Evolutionary conservation across 2,329 filamentous ascomycete species (phyloP).

Genomic region (Xylariaceae sp.): DNA sequence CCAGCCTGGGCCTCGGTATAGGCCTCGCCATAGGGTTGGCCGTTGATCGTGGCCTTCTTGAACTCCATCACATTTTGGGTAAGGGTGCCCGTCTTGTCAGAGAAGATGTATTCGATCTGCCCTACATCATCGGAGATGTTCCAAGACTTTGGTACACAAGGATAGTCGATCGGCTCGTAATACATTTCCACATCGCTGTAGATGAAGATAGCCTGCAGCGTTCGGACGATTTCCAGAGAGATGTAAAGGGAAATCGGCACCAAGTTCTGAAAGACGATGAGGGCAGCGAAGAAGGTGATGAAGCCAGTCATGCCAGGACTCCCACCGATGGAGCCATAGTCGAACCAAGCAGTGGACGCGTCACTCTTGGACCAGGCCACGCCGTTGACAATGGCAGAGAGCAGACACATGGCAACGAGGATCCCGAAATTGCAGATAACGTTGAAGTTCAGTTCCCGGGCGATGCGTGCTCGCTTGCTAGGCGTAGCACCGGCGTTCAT

Average conservation of each 20-base stretch:
- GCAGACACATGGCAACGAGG: conserved; percentile 81
- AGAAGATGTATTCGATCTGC: conserved; percentile 99
- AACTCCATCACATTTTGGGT: conserved; percentile 98
- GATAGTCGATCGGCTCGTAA: conserved; percentile 88
- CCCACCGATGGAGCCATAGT: conserved; percentile 77
- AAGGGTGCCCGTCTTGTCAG: conserved; percentile 85
- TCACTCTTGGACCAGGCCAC: conserved; percentile 71
- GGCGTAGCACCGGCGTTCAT: conserved; percentile 95
- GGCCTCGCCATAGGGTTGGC: conserved; percentile 92
- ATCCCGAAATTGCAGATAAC: conserved; percentile 95
- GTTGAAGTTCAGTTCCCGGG: conserved; percentile 93
- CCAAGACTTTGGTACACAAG: conserved; percentile 96
- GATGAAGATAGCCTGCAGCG: conserved; percentile 92
- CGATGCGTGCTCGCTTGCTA: conserved; percentile 86
- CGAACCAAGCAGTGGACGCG: conserved; percentile 76
- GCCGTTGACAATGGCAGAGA: conserved; percentile 81
- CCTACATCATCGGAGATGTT: conserved; percentile 98
- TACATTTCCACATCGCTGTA: conserved; percentile 97
- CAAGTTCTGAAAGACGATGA: conserved; percentile 98
- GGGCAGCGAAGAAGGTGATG: conserved; percentile 92
- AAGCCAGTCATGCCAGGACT: conserved; percentile 77
- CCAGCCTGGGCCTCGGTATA: conserved; percentile 96
- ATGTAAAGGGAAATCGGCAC: conserved; percentile 98
- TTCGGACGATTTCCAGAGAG: conserved; percentile 90
- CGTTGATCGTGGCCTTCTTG: conserved; percentile 96